phyloP scores from a whole-genome alignment of 78 protist genomes.

The Dictyostelium purpureum region DNA sequence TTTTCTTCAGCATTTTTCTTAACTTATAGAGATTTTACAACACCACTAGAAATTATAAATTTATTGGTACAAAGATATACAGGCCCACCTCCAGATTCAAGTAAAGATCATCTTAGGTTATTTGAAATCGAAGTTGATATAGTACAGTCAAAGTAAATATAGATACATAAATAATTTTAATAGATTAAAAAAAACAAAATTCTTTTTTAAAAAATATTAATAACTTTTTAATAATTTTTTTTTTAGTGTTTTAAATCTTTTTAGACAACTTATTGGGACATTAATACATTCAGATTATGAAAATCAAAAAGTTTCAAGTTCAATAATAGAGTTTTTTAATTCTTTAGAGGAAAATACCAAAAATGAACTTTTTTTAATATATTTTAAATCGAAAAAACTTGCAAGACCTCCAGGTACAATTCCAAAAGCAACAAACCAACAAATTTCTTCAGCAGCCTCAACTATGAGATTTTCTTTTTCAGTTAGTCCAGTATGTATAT shows the following conservation, averaged over 20 bases:
- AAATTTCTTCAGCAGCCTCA: conserved; percentile 44
- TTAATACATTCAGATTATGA: conserved; percentile 16
- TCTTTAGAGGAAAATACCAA: conserved; percentile 43
- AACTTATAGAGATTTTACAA: conserved; percentile 73
- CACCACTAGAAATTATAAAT: conserved; percentile 44
- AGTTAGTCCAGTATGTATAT: conserved; percentile 35
- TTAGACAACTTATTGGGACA: conserved; percentile 53
- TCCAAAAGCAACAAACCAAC: background rate
- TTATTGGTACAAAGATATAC: conserved; percentile 35
- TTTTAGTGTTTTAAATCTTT: conserved; percentile 34
- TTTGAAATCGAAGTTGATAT: conserved; percentile 72
- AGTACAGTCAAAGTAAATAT: conserved; percentile 28
- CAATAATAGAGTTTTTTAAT: conserved; percentile 39
- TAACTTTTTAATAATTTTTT: background rate
- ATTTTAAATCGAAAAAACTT: conserved; percentile 17
- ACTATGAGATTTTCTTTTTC: conserved; percentile 73
- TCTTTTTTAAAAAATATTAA: background rate
- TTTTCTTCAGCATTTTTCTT: conserved; percentile 63
- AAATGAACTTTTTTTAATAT: conserved; percentile 52
- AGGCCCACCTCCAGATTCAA: conserved; percentile 48
- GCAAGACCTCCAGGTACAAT: conserved; percentile 30
- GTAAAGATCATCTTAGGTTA: conserved; percentile 57
- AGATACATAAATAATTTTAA: background rate
- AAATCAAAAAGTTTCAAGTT: background rate
- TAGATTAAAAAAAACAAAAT: background rate